These are phyloP conservation scores for Trichoderma koningii DNA, from an alignment of 2,329 filamentous ascomycete species.

Conservation along the genomic window DNA sequence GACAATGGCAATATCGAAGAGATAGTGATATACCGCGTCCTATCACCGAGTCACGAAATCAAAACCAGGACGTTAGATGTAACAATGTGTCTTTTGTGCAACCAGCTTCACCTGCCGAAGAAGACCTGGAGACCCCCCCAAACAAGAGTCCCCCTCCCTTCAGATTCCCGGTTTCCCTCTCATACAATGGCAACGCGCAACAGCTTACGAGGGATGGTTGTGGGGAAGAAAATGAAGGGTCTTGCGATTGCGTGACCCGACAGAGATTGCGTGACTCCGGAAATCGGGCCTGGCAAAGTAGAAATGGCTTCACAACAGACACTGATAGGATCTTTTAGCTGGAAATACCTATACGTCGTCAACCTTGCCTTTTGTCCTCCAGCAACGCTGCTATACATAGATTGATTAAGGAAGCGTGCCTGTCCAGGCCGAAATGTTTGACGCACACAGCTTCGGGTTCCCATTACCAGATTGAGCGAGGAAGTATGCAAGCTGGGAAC, in stretches of 20 bases:
- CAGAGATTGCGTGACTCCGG: slow-evolving; percentile 23
- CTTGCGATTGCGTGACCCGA: slow-evolving; percentile 22
- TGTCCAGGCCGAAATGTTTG: too few relatives aligned
- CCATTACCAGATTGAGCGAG: too few relatives aligned
- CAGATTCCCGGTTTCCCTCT: not conserved
- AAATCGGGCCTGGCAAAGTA: not conserved
- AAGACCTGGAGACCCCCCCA: not conserved
- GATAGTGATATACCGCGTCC: too few relatives aligned
- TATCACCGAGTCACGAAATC: too few relatives aligned
- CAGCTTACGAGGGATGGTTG: slow-evolving; percentile 6
- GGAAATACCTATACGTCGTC: not conserved
- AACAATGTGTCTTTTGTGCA: too few relatives aligned
- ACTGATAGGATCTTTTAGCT: not conserved
- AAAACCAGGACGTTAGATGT: too few relatives aligned
- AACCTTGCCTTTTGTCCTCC: not conserved
- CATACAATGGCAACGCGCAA: not conserved
- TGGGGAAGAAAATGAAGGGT: slow-evolving; percentile 2
- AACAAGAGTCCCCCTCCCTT: too few relatives aligned
- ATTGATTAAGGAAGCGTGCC: too few relatives aligned
- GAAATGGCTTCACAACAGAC: not conserved
- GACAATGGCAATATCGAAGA: too few relatives aligned
- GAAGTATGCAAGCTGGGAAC: too few relatives aligned
- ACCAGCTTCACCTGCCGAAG: not conserved
- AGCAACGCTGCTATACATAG: too few relatives aligned
- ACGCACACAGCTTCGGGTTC: too few relatives aligned